Evolutionary conservation across 1,284 basidiomycete species (phyloP), one percentile per base, ranked within the genome.

Genomic region (Ustanciosporium gigantosporum): DNA sequence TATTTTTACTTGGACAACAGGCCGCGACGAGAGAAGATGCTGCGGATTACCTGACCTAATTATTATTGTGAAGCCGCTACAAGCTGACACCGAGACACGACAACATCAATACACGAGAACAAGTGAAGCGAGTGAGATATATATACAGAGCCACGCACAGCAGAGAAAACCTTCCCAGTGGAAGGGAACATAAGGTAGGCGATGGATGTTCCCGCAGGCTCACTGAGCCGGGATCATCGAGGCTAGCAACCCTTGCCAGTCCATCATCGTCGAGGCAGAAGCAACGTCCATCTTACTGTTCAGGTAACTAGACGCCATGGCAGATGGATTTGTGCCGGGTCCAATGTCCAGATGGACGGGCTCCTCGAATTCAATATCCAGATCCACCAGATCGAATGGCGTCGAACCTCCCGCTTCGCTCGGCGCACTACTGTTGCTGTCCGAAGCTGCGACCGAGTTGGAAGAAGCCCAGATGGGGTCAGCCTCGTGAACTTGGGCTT

Each of bases 321-420:
- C 17, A 8, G 7, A 17, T 8, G 9, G 9, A 9, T 34, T 19
- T 21, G 48, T 35, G 27, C 44, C 51, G 8, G 46, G 46, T 8
- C 52, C 52, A 36, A 56, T 47, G 34, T 45, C 39, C 34, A 62
- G 41, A 29, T 64, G 53, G n/a, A 49, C 23, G 2, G 60, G 60
- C 55, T 64, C 50, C 31, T 64, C 60, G 34, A 64, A 58, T 50
- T 64, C 60, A 31, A 64, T 64, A 31, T 64, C 60, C 25, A 64
- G 41, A 21, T 64, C 60, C 37, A 64, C 55, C 1, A 64, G 46
- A 40, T 64, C 60, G 19, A 64, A 64, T 5, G 60, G 55, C 38
- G 59, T 51, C n/a, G 59, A 56, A 39, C 49, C 46, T n/a, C 45
- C 42, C 25, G n/a, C 32, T 14, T 34, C 32, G 36, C 36, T 37